Evolutionary conservation across 225 moss, liverwort and hornwort species (phyloP).

Genomic region (Physcomitrellopsis africana): DNA sequence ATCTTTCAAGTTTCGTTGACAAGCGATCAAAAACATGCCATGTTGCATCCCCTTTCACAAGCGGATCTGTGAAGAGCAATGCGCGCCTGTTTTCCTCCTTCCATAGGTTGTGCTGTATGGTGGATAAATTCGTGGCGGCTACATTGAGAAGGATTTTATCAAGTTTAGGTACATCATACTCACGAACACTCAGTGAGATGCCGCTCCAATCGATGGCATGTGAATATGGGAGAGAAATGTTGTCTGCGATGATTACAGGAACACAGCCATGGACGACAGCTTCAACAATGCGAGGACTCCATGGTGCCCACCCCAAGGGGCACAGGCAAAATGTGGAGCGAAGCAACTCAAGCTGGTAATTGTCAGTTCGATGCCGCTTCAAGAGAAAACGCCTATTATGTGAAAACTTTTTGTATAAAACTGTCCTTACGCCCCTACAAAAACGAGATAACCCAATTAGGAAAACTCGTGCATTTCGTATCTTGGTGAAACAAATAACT

Average conservation of each 20-base stretch:
- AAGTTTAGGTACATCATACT: constrained; percentile 70
- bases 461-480: not conserved
- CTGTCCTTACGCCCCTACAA: constrained; percentile 77
- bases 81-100: constrained; percentile 72
- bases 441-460: constrained; percentile 19
- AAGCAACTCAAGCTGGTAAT: constrained; percentile 81
- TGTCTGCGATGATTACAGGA: constrained; percentile 94
- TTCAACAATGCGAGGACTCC: constrained; percentile 98
- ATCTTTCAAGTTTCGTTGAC: constrained; percentile 64
- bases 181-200: constrained; percentile 77
- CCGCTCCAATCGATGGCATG: constrained; percentile 77
- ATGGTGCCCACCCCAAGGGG: constrained; percentile 96
- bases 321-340: constrained; percentile 87
- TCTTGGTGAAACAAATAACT: not conserved
- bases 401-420: constrained; percentile 70
- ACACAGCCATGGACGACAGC: constrained; percentile 87
- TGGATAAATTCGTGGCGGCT: constrained; percentile 73
- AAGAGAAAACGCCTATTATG: constrained; percentile 72
- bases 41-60: constrained; percentile 72
- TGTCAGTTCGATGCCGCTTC: constrained; percentile 63
- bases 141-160: constrained; percentile 70
- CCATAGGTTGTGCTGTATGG: constrained; percentile 88
- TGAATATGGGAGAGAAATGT: constrained; percentile 81
- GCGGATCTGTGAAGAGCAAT: constrained; percentile 66
- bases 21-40: constrained; percentile 87